Evolutionary conservation across 2,329 filamentous ascomycete genomes (phyloP).

Genomic region (Fusarium tupiense): DNA sequence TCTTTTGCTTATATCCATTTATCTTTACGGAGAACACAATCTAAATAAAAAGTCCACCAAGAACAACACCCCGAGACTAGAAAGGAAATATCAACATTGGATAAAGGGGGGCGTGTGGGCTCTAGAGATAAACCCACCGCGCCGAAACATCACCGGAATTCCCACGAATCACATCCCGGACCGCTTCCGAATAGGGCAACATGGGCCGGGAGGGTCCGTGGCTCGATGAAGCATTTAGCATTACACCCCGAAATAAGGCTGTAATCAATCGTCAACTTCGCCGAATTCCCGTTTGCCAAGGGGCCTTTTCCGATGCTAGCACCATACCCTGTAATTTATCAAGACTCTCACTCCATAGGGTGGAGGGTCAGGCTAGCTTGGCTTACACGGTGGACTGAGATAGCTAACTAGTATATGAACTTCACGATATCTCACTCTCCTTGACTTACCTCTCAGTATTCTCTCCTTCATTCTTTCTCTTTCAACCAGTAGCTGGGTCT

Average conservation of each 20-base stretch:
- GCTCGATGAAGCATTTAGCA: slow-evolving; percentile 2
- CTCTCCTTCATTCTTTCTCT: slow-evolving; percentile 4
- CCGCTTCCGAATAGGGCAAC: slow-evolving; percentile 30
- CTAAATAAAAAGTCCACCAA: not conserved
- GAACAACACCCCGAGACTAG: not conserved
- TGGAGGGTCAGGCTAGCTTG: not conserved
- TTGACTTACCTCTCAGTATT: not conserved
- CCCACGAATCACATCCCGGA: slow-evolving; percentile 32
- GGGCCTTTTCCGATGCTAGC: not conserved
- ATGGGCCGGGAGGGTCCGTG: slow-evolving; percentile 15
- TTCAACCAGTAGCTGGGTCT: slow-evolving; percentile 25
- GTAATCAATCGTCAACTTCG: slow-evolving; percentile 1
- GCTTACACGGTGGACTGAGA: slow-evolving; percentile 2
- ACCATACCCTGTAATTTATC: not conserved
- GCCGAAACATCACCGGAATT: slow-evolving; percentile 5
- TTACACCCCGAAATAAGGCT: slow-evolving; percentile 16
- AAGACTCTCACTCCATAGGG: not conserved
- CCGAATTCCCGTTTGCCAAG: slow-evolving; percentile 38
- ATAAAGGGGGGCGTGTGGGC: slow-evolving; percentile 6
- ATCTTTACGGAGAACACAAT: not conserved
- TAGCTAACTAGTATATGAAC: slow-evolving; percentile 4
- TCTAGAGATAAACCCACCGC: slow-evolving; percentile 15
- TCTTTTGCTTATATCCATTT: not conserved
- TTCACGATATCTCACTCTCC: slow-evolving; percentile 5
- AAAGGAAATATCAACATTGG: not conserved